Percentiles rank a stretch among this genome's conserved stretches.
Conservation (phyloP, 2,329 filamentous ascomycete genomes). For the Aspergillus costaricaensis region DNA sequence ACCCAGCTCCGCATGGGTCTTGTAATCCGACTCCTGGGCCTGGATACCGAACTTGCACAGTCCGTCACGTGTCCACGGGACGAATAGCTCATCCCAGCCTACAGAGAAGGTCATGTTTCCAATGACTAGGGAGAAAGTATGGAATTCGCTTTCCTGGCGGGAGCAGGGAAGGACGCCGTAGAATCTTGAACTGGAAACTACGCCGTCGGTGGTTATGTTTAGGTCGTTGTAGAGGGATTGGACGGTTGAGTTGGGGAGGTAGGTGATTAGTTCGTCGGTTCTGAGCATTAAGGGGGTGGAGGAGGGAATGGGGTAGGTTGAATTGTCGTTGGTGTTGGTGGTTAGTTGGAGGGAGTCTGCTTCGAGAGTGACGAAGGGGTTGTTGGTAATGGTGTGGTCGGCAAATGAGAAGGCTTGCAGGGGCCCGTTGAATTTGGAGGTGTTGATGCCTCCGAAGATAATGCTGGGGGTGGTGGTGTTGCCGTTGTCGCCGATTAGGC, state of each 20-base stretch:
- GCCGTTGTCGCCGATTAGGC: constrained; percentile 1
- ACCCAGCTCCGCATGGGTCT: neutral
- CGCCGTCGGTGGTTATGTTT: neutral
- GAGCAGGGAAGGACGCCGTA: neutral
- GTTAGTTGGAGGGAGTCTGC: neutral
- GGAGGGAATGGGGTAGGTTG: neutral
- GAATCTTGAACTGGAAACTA: neutral
- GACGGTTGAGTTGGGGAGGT: constrained; percentile 3
- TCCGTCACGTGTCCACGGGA: neutral
- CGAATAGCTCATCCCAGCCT: constrained; percentile 7
- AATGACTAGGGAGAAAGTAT: constrained; percentile 7
- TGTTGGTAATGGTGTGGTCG: neutral
- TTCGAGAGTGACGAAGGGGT: neutral
- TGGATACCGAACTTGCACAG: neutral
- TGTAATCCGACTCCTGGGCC: neutral
- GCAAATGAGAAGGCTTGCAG: constrained; percentile 8
- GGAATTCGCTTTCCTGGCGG: constrained; percentile 3
- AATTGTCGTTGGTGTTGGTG: neutral
- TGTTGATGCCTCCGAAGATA: constrained; percentile 11
- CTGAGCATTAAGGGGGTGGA: neutral
- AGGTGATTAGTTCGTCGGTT: neutral
- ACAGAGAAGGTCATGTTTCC: constrained; percentile 2
- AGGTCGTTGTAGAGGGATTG: constrained; percentile 6
- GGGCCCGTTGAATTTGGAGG: constrained; percentile 9
- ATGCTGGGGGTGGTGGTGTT: neutral